A percentile compares a stretch with the other conserved stretches of the same genome.
Conservation (phyloP, 306 rosid species). For the Quercus rubra region DNA sequence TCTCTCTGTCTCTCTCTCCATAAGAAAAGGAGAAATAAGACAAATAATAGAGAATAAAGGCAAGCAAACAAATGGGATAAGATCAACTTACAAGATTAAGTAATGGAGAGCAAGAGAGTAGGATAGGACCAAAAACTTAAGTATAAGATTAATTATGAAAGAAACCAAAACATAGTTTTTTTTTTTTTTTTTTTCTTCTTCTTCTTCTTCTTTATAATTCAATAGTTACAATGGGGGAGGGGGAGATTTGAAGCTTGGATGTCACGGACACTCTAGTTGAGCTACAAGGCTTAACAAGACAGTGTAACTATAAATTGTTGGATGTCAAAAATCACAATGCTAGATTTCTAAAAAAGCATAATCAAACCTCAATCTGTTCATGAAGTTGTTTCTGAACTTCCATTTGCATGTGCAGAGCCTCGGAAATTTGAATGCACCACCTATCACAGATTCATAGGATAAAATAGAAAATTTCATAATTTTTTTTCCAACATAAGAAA, state of each 20-base stretch:
- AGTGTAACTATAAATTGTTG: too few species aligned
- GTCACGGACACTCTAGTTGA: too few species aligned
- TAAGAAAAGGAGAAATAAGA: too few species aligned
- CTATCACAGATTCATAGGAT: not conserved
- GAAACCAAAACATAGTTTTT: too few species aligned
- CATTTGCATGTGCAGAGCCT: conserved; percentile 45
- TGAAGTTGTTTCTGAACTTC: conserved; percentile 47
- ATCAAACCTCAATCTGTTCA: conserved; percentile 40
- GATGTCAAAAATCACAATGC: not conserved
- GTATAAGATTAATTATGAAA: not conserved
- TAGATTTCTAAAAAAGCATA: not conserved
- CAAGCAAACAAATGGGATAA: not conserved
- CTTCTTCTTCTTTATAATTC: too few species aligned
- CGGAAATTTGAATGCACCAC: conserved; percentile 29
- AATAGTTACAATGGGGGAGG: too few species aligned
- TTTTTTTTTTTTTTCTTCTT: too few species aligned
- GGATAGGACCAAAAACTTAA: not conserved
- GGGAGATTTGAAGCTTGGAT: too few species aligned
- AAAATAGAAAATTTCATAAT: not conserved
- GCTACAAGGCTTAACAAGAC: too few species aligned
- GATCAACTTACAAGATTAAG: not conserved
- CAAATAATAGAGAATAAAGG: not conserved
- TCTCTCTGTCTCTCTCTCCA: too few species aligned
- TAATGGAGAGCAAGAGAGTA: not conserved
- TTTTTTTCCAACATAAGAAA: not conserved